Conservation (phyloP, 2,329 filamentous ascomycete genomes). For the Ophiostoma himal-ulmi region DNA sequence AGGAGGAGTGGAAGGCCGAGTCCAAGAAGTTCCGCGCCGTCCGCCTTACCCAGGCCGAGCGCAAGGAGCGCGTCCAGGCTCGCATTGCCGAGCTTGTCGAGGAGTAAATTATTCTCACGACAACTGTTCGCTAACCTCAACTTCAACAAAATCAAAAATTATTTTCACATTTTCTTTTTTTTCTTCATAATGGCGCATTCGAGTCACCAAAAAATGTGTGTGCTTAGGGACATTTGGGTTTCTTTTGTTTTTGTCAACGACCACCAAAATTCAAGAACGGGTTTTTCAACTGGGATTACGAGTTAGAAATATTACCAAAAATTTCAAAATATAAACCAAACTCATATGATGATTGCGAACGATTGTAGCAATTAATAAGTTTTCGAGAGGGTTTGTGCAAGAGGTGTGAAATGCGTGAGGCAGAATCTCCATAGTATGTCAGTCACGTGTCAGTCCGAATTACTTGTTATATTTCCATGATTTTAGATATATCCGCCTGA, state of each 20-base stretch:
- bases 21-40: constrained; percentile 76
- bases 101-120: constrained; percentile 34
- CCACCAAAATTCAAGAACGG: constrained; percentile 6
- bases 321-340: constrained; percentile 21
- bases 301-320: constrained; percentile 19
- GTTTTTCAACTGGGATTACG: constrained; percentile 4
- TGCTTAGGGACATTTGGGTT: constrained; percentile 15
- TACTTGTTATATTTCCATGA: background rate
- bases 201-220: constrained; percentile 12
- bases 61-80: constrained; percentile 73
- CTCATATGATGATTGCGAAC: background rate
- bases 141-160: constrained; percentile 5
- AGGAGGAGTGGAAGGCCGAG: constrained; percentile 95
- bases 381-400: background rate
- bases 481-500: background rate
- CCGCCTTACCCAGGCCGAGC: constrained; percentile 82
- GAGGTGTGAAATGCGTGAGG: background rate
- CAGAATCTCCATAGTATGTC: background rate
- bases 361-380: no score
- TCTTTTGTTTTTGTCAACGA: constrained; percentile 11
- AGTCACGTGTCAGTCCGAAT: background rate
- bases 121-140: constrained; percentile 1
- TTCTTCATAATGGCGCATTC: constrained; percentile 15
- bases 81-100: constrained; percentile 79
- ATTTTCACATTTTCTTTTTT: constrained; percentile 14